Evolutionary conservation across 2,329 filamentous ascomycete species (phyloP), one percentile per base, ranked within the genome.

Genomic region (Colletotrichum lini): DNA sequence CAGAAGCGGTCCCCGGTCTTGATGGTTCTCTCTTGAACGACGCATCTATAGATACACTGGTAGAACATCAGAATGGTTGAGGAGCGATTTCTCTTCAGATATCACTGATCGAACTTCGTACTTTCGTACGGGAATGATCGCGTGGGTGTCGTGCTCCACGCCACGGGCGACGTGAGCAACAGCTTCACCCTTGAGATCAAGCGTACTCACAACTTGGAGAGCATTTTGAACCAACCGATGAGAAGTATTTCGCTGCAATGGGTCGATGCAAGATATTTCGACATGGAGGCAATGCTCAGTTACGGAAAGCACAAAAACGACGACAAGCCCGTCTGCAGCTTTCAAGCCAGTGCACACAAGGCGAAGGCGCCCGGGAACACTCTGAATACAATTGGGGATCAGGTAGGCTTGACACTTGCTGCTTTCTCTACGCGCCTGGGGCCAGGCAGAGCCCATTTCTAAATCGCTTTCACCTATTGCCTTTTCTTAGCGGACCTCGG

Each of bases 1-100:
- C 92, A 92, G 76, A 91, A 94, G 9, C 88, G 82, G 18, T 86
- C 79, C 6, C 80, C 78, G 0, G 84, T 82, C 2, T 86, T 85
- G 59, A 88, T 87, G 76, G 91, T 90, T 7, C 91, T 85, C 2
- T 88, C 87, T 1, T 94, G 76, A 0, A 94, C 80, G 16, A 92
- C 84, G 75, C 91, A 26, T 92, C 76, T 93, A 94, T 16, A 93
- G 87, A 77, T 94, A 92, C 0, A 92, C 92, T 1, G 92, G 91
- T 9, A 90, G 87, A 26, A 95, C 83, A 72, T 26, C 26, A 26
- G 26, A 26, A 26, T 26, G 4, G 26, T 92, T 91, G 64, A 94
- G 80, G 26, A 26, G 26, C 26, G 4, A 26, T 26, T 26, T 5
- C 54, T 38, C 4, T 58, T 58, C 38, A 58, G 26, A 58, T 38